These are phyloP conservation scores for Crepidotus variabilis DNA, from an alignment of 768 basidiomycete genomes.

Conservation along the genomic window DNA sequence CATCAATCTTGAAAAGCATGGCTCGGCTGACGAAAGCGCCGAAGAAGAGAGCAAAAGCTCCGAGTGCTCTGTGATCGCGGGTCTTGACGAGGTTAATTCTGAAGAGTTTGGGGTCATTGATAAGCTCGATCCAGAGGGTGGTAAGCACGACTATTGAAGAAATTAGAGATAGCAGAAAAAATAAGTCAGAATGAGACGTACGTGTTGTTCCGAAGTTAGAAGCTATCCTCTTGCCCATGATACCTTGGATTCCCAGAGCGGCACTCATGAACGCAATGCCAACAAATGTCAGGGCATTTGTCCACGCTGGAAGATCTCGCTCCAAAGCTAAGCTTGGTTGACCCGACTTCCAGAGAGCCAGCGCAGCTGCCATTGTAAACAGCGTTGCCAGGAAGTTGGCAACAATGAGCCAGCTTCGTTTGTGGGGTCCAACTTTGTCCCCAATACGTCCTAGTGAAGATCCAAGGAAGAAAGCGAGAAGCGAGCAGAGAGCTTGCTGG, in stretches of 20 bases:
- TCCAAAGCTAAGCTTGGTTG: conserved; percentile 48
- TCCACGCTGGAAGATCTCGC: conserved; percentile 70
- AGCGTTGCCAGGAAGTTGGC: conserved; percentile 75
- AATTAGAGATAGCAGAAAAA: neutral
- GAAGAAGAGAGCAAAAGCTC: conserved; percentile 63
- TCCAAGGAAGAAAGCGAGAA: conserved; percentile 73
- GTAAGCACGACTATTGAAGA: conserved; percentile 66
- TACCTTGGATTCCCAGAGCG: conserved; percentile 81
- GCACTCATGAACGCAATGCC: conserved; percentile 79
- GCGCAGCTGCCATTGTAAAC: conserved; percentile 69
- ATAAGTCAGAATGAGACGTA: conserved; percentile 29
- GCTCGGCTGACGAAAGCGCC: conserved; percentile 71
- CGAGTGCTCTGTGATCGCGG: conserved; percentile 72
- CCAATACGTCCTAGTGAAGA: conserved; percentile 81
- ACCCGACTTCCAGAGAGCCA: conserved; percentile 69
- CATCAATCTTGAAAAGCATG: conserved; percentile 54
- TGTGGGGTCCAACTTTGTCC: conserved; percentile 72
- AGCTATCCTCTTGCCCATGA: conserved; percentile 77
- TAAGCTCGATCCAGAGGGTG: conserved; percentile 85
- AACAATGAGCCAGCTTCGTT: conserved; percentile 68
- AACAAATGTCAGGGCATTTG: conserved; percentile 59
- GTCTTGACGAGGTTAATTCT: conserved; percentile 44
- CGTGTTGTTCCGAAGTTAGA: conserved; percentile 78
- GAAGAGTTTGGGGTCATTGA: conserved; percentile 79
- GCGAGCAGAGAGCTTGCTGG: conserved; percentile 78